Evolutionary conservation across 2,329 filamentous ascomycete species (phyloP).

Genomic region (Aspergillus sp.): DNA sequence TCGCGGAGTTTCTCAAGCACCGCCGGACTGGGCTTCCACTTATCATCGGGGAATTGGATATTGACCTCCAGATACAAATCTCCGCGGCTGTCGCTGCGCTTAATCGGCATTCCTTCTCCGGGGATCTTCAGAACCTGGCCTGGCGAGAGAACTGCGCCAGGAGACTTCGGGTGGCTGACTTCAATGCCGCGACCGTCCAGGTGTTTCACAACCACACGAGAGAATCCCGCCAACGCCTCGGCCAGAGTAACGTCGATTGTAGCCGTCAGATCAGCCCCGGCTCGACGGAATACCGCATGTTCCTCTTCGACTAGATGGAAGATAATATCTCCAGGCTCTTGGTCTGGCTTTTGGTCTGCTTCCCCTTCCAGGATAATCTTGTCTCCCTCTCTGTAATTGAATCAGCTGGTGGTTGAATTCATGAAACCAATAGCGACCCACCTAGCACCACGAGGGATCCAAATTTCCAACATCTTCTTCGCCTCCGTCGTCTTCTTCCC

Average conservation of each 20-base stretch:
- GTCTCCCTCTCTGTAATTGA: constrained; percentile 58
- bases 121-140: constrained; percentile 75
- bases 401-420: constrained; percentile 1
- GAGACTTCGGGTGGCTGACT: constrained; percentile 63
- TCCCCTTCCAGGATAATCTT: constrained; percentile 85
- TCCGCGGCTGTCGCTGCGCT: constrained; percentile 73
- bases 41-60: constrained; percentile 79
- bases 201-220: constrained; percentile 80
- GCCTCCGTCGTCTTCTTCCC: constrained; percentile 77
- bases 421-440: constrained; percentile 23
- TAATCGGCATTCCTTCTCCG: constrained; percentile 91
- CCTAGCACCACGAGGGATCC: constrained; percentile 79
- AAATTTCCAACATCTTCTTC: constrained; percentile 91
- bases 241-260: constrained; percentile 71
- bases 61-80: constrained; percentile 82
- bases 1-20: constrained; percentile 63
- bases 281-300: constrained; percentile 73
- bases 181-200: constrained; percentile 87
- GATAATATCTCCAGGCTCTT: constrained; percentile 84
- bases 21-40: constrained; percentile 67
- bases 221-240: constrained; percentile 83
- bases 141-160: constrained; percentile 73
- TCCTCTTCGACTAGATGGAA: constrained; percentile 77
- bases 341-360: constrained; percentile 83
- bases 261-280: constrained; percentile 75